These are phyloP conservation scores for Colletotrichum shisoi DNA, from an alignment of 2,329 filamentous ascomycete genomes.

Conservation along the genomic window DNA sequence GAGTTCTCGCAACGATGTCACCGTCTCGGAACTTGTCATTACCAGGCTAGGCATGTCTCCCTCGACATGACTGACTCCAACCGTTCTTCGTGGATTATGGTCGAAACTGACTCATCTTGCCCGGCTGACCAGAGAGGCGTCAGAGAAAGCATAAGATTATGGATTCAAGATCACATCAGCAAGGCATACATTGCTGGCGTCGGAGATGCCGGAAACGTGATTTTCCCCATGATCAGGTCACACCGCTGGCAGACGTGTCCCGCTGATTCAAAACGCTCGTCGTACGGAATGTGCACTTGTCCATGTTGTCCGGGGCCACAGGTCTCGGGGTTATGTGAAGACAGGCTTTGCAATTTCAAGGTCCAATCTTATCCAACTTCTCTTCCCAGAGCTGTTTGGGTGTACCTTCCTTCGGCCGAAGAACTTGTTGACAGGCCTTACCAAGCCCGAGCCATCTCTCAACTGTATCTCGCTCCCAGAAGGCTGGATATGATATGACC, in stretches of 20 bases:
- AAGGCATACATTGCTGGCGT: background rate
- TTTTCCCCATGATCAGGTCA: no score
- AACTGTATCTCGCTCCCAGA: no score
- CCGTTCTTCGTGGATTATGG: background rate
- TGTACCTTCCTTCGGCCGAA: background rate
- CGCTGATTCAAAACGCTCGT: background rate
- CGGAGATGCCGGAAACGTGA: background rate
- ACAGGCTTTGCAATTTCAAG: no score
- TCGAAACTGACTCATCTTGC: no score
- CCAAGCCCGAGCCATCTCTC: background rate
- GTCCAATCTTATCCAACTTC: background rate
- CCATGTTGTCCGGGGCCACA: background rate
- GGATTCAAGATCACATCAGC: background rate
- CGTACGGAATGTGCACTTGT: background rate
- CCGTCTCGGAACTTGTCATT: background rate
- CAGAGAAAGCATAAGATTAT: background rate
- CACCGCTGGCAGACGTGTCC: no score
- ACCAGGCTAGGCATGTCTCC: background rate
- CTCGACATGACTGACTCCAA: no score
- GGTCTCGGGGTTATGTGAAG: background rate
- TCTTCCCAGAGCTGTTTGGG: no score
- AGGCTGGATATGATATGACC: background rate
- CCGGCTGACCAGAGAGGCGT: no score
- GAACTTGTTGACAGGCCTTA: background rate
- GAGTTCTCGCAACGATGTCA: no score